A percentile compares a stretch with the other conserved stretches of the same genome.
These are phyloP conservation scores for Auriscalpium vulgare DNA, from an alignment of 768 basidiomycete species.

Conservation along the genomic window DNA sequence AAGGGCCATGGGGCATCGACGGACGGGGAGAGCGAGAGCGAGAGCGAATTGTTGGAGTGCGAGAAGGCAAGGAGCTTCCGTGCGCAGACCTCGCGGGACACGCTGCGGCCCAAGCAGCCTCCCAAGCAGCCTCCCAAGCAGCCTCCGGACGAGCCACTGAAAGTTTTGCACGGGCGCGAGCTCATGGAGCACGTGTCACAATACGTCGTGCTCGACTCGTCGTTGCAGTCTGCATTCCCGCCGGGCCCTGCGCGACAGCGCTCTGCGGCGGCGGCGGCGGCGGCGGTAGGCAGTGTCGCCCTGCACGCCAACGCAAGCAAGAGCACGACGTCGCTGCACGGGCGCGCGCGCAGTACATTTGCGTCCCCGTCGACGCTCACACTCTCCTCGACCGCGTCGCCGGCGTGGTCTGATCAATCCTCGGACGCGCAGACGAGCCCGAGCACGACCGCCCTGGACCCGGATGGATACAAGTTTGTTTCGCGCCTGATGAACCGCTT, in stretches of 20 bases:
- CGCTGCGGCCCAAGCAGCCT: not conserved
- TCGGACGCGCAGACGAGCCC: not conserved
- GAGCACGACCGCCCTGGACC: not conserved
- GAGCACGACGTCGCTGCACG: not conserved
- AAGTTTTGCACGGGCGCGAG: conserved; percentile 3
- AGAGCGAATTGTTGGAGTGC: not conserved
- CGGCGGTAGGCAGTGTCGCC: too few species aligned
- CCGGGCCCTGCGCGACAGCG: not conserved
- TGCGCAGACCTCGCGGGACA: not conserved
- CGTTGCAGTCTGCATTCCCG: conserved; percentile 32
- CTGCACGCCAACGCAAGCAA: not conserved
- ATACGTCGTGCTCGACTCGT: conserved; percentile 39
- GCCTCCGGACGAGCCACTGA: not conserved
- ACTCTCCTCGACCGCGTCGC: not conserved
- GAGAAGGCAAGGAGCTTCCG: not conserved
- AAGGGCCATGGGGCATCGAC: not conserved
- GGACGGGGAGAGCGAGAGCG: not conserved
- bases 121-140: not conserved
- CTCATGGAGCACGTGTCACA: conserved; percentile 25
- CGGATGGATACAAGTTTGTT: not conserved
- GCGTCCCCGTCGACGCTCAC: not conserved
- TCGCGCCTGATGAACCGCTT: conserved; percentile 25
- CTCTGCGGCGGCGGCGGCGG: too few species aligned
- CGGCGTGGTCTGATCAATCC: not conserved
- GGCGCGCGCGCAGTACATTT: not conserved